Conservation (phyloP, 2,329 filamentous ascomycete species). For the Bertia moriformis region DNA sequence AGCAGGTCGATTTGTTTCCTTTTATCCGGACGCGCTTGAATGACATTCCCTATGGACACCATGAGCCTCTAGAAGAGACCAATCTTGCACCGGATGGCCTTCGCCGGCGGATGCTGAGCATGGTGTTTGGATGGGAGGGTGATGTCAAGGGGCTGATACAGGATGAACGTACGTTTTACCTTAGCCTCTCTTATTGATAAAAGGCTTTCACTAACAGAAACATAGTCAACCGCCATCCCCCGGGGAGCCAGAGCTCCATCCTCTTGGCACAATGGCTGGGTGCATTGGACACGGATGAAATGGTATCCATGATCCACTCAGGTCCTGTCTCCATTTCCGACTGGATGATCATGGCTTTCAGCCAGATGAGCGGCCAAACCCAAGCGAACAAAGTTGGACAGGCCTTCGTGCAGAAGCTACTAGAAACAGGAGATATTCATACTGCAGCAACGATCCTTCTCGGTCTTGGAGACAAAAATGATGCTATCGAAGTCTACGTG, state of each 20-base stretch:
- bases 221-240: slow-evolving; percentile 48
- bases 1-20: slow-evolving; percentile 69
- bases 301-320: slow-evolving; percentile 51
- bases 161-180: slow-evolving; percentile 44
- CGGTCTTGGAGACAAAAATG: slow-evolving; percentile 79
- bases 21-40: slow-evolving; percentile 67
- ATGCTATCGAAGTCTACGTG: slow-evolving; percentile 91
- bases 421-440: slow-evolving; percentile 82
- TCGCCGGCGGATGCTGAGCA: slow-evolving; percentile 76
- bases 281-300: slow-evolving; percentile 66
- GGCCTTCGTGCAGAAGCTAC: slow-evolving; percentile 75
- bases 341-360: slow-evolving; percentile 91
- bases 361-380: slow-evolving; percentile 63
- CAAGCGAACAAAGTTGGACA: slow-evolving; percentile 84
- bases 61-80: slow-evolving; percentile 38
- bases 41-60: slow-evolving; percentile 68
- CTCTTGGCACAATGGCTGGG: slow-evolving; percentile 87
- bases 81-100: slow-evolving; percentile 65
- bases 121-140: slow-evolving; percentile 89
- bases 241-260: slow-evolving; percentile 64
- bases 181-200: neutral
- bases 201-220: neutral
- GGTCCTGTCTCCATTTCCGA: slow-evolving; percentile 85
- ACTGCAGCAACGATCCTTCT: slow-evolving; percentile 85
- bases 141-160: slow-evolving; percentile 68